A percentile compares a stretch with the other conserved stretches of the same genome.
These are phyloP conservation scores for Geranium incanum DNA, from an alignment of 441 rosid species.

Conservation along the genomic window DNA sequence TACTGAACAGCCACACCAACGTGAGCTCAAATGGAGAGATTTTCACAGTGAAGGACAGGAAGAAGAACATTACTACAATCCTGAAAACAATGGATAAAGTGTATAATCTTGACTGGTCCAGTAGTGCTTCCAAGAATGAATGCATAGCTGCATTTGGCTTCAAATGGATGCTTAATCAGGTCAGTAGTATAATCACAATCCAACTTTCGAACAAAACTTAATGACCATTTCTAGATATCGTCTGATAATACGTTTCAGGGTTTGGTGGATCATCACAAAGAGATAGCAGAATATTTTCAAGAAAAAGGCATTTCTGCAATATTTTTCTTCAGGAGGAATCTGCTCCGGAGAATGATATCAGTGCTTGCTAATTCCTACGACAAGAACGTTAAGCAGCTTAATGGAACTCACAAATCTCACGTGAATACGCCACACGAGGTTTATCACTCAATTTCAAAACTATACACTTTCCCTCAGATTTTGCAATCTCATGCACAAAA, in stretches of 20 bases:
- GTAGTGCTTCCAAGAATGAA: slow-evolving; percentile 52
- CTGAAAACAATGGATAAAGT: slow-evolving; percentile 34
- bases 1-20: slow-evolving; percentile 46
- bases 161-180: slow-evolving; percentile 73
- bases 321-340: slow-evolving; percentile 48
- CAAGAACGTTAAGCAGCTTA: slow-evolving; percentile 34
- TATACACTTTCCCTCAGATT: background rate
- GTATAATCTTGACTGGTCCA: slow-evolving; percentile 48
- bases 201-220: background rate
- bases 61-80: slow-evolving; percentile 36
- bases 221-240: no score
- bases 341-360: slow-evolving; percentile 46
- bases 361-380: slow-evolving; percentile 48
- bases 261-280: slow-evolving; percentile 39
- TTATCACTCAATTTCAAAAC: background rate
- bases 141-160: slow-evolving; percentile 56
- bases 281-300: slow-evolving; percentile 43
- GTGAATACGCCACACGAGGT: slow-evolving; percentile 48
- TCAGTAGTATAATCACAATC: slow-evolving; percentile 5
- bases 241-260: slow-evolving; percentile 26
- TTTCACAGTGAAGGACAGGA: slow-evolving; percentile 33
- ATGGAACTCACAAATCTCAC: slow-evolving; percentile 62
- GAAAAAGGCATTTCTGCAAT: slow-evolving; percentile 41
- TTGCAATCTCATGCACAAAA: background rate
- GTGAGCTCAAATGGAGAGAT: slow-evolving; percentile 59